Percentiles rank a stretch among this genome's conserved stretches.
Evolutionary conservation across 2,329 filamentous ascomycete species (phyloP).

Genomic region (Sclerotinia trifoliorum): DNA sequence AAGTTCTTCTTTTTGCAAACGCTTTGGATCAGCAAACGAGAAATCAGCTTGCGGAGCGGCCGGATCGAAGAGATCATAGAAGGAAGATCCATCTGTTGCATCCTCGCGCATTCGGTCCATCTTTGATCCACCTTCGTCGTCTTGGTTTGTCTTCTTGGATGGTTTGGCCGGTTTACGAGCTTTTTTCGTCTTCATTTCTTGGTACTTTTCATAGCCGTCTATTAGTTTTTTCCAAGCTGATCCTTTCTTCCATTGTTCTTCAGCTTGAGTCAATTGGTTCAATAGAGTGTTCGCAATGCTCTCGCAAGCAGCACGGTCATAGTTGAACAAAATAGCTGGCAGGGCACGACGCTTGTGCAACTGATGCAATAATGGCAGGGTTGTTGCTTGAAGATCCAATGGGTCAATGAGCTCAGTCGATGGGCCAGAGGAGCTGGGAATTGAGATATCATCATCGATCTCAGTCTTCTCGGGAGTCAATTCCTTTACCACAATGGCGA

Average conservation of each 20-base stretch:
- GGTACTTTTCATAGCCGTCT: conserved; percentile 56
- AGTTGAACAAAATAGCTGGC: conserved; percentile 76
- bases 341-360: conserved; percentile 64
- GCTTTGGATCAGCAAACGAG: conserved; percentile 64
- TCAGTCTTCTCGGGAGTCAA: conserved; percentile 39
- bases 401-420: conserved; percentile 31
- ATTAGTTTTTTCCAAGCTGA: conserved; percentile 61
- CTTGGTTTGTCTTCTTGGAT: conserved; percentile 46
- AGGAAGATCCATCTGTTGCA: conserved; percentile 53
- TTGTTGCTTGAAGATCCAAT: conserved; percentile 45
- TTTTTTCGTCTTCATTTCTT: conserved; percentile 48
- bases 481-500: conserved; percentile 47
- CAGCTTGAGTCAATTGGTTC: conserved; percentile 52
- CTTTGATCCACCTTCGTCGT: conserved; percentile 52
- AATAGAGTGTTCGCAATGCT: conserved; percentile 53
- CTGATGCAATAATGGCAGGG: conserved; percentile 57
- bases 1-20: conserved; percentile 57
- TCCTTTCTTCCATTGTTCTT: conserved; percentile 56
- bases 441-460: conserved; percentile 14
- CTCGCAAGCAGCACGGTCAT: conserved; percentile 66
- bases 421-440: conserved; percentile 27
- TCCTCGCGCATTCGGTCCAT: conserved; percentile 57
- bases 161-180: conserved; percentile 45
- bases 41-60: conserved; percentile 61
- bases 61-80: conserved; percentile 66